Evolutionary conservation across 805 yeast species (phyloP), one percentile per base, ranked within the genome.

Genomic region (Candida boidinii): DNA sequence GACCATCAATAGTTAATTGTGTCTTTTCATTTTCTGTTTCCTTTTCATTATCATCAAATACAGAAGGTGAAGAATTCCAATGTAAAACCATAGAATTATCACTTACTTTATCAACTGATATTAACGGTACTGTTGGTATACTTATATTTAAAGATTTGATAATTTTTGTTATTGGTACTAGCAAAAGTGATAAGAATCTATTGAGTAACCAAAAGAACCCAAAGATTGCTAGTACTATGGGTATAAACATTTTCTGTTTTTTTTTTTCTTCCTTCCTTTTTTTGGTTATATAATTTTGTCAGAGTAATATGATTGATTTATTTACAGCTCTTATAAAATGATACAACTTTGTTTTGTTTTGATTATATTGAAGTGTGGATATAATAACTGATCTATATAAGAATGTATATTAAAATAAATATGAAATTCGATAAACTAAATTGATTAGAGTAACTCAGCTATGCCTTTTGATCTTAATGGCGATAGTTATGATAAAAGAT

Each of bases 61-160:
- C 12, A 11, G 33, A 23, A 14, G 32, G 14, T n/a, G 25, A 11
- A 10, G n/a, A 35, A 26, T 70, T 77, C 80, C 83, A 76, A 44
- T 73, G 82, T 21, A 76, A 37, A 17, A 62, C 64, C 24, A 73
- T 67, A 18, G 69, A 54, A 7, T 54, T 45, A 23, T 57, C 52
- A 5, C 70, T 62, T 30, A 76, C 66, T 41, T 66, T 64, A 44
- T 74, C 81, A 6, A 76, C 63, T 31, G 78, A 73, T 12, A 76
- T 57, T 29, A 56, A 52, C 3, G 80, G 79, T 7, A 70, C 59
- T 35, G 63, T 67, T 4, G 84, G 84, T 22, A 76, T 68, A 19
- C 67, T 68, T 15, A 75, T 62, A 40, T 66, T 63, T 26, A 76
- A 51, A 22, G 62, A 61, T 32, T 58, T 60, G 21, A 73, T 60